Percentiles rank a stretch among this genome's conserved stretches.
phyloP scores from a whole-genome alignment of 371 early-diverging fungal genomes.

The Rhizopus arrhizus region DNA sequence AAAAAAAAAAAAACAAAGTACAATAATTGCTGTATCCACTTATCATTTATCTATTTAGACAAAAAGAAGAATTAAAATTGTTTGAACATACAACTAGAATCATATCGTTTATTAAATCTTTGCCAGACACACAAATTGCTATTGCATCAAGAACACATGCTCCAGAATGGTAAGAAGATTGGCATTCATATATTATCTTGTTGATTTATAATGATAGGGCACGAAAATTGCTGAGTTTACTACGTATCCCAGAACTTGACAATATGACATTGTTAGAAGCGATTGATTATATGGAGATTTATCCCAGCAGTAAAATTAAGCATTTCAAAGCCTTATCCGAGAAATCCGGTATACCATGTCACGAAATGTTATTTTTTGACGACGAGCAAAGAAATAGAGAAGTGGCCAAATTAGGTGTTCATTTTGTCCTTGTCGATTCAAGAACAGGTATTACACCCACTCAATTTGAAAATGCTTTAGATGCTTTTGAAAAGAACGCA shows the following conservation, averaged over 20 bases:
- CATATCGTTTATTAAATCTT: constrained; percentile 37
- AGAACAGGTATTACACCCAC: constrained; percentile 39
- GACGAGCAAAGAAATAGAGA: constrained; percentile 55
- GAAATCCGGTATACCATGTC: constrained; percentile 42
- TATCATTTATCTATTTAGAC: constrained; percentile 6
- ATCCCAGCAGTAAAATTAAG: constrained; percentile 44
- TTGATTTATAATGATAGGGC: constrained; percentile 24
- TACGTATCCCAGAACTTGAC: constrained; percentile 31
- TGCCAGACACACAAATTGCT: constrained; percentile 45
- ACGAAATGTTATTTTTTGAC: constrained; percentile 64
- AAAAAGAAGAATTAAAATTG: constrained; percentile 31
- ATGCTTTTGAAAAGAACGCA: constrained; percentile 28
- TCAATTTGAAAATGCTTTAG: constrained; percentile 33
- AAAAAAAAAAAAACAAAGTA: too few species aligned
- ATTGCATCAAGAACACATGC: constrained; percentile 54
- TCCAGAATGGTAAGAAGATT: too few species aligned
- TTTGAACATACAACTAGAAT: constrained; percentile 43
- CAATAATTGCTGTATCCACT: too few species aligned
- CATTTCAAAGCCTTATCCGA: constrained; percentile 47
- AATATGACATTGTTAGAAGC: constrained; percentile 29
- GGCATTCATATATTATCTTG: constrained; percentile 6
- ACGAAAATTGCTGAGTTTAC: constrained; percentile 24
- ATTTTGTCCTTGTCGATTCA: constrained; percentile 33
- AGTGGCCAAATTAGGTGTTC: constrained; percentile 41
- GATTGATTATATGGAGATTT: constrained; percentile 47